Percentiles rank a stretch among this genome's conserved stretches.
Evolutionary conservation across 305 asterid species (phyloP).

Genomic region (Solanum chacoense): DNA sequence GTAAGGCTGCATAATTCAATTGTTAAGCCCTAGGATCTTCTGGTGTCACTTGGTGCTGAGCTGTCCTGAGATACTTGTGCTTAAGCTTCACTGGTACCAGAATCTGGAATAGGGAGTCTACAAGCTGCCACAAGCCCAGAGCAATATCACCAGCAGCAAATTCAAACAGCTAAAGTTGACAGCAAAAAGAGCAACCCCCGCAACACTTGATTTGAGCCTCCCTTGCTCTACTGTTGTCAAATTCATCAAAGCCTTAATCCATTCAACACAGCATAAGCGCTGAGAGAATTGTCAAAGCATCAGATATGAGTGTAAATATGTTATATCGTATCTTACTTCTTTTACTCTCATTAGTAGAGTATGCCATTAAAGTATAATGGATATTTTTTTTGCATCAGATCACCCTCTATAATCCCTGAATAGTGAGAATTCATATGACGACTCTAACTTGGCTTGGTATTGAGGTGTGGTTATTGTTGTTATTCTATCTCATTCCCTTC

Average conservation of each 20-base stretch:
- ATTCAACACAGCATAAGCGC: background rate
- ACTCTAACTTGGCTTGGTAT: background rate
- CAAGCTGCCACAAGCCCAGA: background rate
- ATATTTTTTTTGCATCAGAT: background rate
- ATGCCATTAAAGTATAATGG: background rate
- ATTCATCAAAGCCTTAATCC: background rate
- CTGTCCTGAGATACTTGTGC: background rate
- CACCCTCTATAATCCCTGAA: background rate
- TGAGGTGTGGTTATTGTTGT: background rate
- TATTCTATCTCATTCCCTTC: background rate
- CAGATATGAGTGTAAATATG: background rate
- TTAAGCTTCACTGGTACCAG: background rate
- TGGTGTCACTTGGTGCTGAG: background rate
- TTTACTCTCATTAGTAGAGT: background rate
- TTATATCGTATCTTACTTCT: background rate
- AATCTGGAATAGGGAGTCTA: background rate
- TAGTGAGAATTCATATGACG: background rate
- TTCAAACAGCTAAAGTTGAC: background rate
- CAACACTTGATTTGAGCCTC: background rate
- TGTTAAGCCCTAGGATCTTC: constrained; percentile 25
- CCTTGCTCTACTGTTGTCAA: background rate
- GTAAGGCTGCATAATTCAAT: constrained; percentile 60
- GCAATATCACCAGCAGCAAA: background rate
- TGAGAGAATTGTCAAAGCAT: background rate
- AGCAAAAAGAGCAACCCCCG: background rate